Percentiles rank a stretch among this genome's conserved stretches.
These are phyloP conservation scores for Plectosphaerella cucumerina DNA, from an alignment of 2,329 filamentous ascomycete genomes.

Conservation along the genomic window DNA sequence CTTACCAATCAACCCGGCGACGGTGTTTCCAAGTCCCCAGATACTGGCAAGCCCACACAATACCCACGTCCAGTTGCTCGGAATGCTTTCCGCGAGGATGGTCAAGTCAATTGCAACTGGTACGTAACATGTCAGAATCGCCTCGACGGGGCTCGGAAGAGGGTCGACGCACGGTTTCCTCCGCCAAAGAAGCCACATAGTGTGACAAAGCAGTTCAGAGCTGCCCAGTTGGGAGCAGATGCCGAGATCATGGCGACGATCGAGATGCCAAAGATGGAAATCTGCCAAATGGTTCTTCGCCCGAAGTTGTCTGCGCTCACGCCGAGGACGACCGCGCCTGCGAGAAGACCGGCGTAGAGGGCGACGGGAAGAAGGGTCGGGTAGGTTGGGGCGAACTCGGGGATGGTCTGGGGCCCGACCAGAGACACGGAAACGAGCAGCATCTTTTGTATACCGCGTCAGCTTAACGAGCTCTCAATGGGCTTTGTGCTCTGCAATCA, in stretches of 20 bases:
- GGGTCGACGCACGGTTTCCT: slow-evolving; percentile 12
- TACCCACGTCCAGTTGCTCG: slow-evolving; percentile 11
- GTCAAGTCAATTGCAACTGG: slow-evolving; percentile 16
- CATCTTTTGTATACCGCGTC: slow-evolving; percentile 7
- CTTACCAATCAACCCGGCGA: slow-evolving; percentile 14
- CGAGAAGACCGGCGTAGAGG: slow-evolving; percentile 11
- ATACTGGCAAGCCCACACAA: slow-evolving; percentile 12
- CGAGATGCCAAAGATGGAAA: slow-evolving; percentile 14
- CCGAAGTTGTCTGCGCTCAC: slow-evolving; percentile 12
- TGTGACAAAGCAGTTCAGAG: slow-evolving; percentile 11
- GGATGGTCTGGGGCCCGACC: slow-evolving; percentile 13
- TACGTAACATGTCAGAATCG: background rate
- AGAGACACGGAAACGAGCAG: slow-evolving; percentile 15
- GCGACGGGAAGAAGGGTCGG: slow-evolving; percentile 9
- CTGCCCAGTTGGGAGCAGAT: slow-evolving; percentile 12
- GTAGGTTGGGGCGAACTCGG: slow-evolving; percentile 15
- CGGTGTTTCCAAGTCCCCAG: slow-evolving; percentile 15
- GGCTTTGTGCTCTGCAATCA: background rate
- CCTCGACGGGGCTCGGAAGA: too few relatives aligned
- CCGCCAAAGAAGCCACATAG: slow-evolving; percentile 13
- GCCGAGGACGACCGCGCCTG: slow-evolving; percentile 12
- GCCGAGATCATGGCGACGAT: slow-evolving; percentile 10
- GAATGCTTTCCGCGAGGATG: slow-evolving; percentile 15
- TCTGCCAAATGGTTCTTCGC: slow-evolving; percentile 13
- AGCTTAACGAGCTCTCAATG: background rate